Percentiles rank a stretch among this genome's conserved stretches.
These are phyloP conservation scores for Flaveria brownii DNA, from an alignment of 129 eudicot species.

Conservation along the genomic window DNA sequence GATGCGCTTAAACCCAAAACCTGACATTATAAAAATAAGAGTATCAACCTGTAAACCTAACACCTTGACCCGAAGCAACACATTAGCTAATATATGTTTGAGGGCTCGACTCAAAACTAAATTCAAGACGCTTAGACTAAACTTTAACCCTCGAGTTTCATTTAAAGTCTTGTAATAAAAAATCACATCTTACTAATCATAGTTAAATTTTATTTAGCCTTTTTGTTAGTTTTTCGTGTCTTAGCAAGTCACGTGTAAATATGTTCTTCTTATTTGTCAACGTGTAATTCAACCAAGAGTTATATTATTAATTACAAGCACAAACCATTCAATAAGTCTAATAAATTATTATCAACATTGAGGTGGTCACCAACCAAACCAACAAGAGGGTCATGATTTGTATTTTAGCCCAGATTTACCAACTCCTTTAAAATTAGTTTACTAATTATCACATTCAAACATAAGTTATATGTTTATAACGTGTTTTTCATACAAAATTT, in stretches of 20 bases:
- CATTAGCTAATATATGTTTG: background rate
- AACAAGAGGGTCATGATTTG: constrained; percentile 23
- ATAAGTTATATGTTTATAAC: background rate
- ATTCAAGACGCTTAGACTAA: background rate
- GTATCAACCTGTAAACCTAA: background rate
- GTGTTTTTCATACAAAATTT: background rate
- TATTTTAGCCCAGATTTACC: constrained; percentile 17
- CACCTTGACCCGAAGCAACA: background rate
- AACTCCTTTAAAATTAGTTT: constrained; percentile 13
- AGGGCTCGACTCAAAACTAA: background rate
- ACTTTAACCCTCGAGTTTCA: background rate
- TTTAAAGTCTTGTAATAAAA: background rate
- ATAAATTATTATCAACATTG: background rate
- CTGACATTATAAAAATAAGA: background rate
- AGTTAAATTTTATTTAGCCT: background rate
- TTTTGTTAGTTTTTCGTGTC: background rate
- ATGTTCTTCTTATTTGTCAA: background rate
- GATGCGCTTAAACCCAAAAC: no score
- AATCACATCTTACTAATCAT: background rate
- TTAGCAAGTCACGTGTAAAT: background rate
- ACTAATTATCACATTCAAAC: background rate
- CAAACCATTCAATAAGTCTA: constrained; percentile 1
- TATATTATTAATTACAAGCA: background rate
- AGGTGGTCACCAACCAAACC: constrained; percentile 34
- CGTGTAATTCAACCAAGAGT: no score